phyloP scores from a whole-genome alignment of 2,329 filamentous ascomycete genomes.

The Diaporthe humulicola region DNA sequence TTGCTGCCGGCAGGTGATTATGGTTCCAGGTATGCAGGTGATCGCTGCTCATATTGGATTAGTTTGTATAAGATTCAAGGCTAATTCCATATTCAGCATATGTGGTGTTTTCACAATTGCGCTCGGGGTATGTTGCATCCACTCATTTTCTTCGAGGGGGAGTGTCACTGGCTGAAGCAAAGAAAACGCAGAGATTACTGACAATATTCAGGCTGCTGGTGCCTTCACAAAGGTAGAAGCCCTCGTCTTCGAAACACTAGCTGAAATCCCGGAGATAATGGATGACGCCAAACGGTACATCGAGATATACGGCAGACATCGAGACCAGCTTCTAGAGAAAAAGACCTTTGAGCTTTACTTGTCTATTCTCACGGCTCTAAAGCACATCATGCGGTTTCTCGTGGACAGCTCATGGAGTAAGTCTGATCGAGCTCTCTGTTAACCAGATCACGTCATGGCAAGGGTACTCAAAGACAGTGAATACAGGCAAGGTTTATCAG shows the following conservation, averaged over 20 bases:
- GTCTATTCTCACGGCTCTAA: neutral
- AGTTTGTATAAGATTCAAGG: neutral
- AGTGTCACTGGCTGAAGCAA: neutral
- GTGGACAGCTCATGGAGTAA: conserved; percentile 1
- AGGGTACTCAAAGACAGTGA: neutral
- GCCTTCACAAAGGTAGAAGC: conserved; percentile 11
- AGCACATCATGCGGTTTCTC: neutral
- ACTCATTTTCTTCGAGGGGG: neutral
- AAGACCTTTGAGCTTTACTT: neutral
- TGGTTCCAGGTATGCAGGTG: conserved; percentile 22
- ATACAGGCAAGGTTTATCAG: neutral
- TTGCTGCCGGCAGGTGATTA: conserved; percentile 36
- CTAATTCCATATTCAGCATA: neutral
- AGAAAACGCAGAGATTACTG: neutral
- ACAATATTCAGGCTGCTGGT: neutral
- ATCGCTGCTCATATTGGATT: neutral
- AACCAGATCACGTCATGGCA: neutral
- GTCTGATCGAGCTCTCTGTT: neutral
- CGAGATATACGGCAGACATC: neutral
- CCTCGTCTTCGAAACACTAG: neutral
- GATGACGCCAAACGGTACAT: conserved; percentile 11
- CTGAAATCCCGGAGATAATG: neutral
- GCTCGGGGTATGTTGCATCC: neutral
- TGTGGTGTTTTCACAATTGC: conserved; percentile 24
- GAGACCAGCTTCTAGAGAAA: neutral